phyloP scores from a whole-genome alignment of 73 alveolate species.

The Paramecium caudatum region DNA sequence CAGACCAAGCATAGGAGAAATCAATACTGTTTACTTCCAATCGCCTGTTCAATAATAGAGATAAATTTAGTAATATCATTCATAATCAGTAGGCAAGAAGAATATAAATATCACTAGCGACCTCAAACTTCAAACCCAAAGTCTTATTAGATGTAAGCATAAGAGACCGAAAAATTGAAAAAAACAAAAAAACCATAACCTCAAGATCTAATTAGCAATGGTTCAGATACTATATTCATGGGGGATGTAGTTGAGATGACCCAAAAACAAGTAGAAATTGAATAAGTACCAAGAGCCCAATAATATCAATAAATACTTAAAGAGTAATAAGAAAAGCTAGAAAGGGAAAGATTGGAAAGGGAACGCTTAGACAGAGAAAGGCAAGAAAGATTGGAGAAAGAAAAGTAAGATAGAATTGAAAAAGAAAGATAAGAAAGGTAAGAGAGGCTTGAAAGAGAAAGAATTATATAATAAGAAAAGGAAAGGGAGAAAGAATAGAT shows the following conservation, averaged over 20 bases:
- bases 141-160: not conserved
- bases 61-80: not conserved
- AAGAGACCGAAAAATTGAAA: conserved; percentile 13
- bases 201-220: conserved; percentile 9
- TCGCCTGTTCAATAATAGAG: not conserved
- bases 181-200: conserved; percentile 4
- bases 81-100: no score
- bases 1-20: conserved; percentile 23
- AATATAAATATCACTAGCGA: conserved; percentile 6
- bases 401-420: no score
- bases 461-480: not conserved
- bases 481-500: not conserved
- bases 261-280: not conserved
- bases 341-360: conserved; percentile 20
- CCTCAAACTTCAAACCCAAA: conserved; percentile 26
- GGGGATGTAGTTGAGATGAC: conserved; percentile 21
- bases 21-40: conserved; percentile 4
- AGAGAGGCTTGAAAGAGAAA: conserved; percentile 2
- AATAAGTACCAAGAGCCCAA: not conserved
- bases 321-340: conserved; percentile 8
- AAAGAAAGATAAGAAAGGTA: conserved; percentile 1
- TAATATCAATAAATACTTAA: not conserved
- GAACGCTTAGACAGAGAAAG: conserved; percentile 18
- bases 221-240: conserved; percentile 29
- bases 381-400: not conserved